Conservation (phyloP, 345 rosid genomes). For the Sapria himalayana region DNA sequence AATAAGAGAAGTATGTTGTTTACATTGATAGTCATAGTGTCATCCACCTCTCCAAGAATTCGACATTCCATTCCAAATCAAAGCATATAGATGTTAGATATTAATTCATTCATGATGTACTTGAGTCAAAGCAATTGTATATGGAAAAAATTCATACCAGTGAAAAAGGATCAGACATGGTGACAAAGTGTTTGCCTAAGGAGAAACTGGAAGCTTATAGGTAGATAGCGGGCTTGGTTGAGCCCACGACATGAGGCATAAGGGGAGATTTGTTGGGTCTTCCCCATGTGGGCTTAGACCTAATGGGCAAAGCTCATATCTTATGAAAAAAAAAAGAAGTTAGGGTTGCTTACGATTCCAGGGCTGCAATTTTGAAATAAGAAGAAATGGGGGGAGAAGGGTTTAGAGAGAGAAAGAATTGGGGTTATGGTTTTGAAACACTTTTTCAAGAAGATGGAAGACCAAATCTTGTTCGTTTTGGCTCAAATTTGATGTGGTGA, state of each 20-base stretch:
- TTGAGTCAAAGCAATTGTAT: background rate
- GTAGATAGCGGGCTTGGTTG: background rate
- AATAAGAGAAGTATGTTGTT: background rate
- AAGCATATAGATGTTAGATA: constrained; percentile 1
- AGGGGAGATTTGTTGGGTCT: no score
- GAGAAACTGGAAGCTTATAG: background rate
- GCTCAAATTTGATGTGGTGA: no score
- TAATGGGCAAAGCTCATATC: no score
- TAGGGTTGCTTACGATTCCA: no score
- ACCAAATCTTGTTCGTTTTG: no score
- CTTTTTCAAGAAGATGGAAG: no score
- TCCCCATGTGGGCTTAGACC: no score
- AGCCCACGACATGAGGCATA: background rate
- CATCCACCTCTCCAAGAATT: background rate
- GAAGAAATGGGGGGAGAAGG: no score
- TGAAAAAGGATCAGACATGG: background rate
- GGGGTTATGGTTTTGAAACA: no score
- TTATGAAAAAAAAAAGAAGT: no score
- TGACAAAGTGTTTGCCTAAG: background rate
- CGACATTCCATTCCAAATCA: background rate
- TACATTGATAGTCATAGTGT: background rate
- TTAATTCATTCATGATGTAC: background rate
- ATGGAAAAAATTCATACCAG: background rate
- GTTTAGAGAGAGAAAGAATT: no score
- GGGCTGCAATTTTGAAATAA: no score